phyloP scores from a whole-genome alignment of 805 yeast species.

The Sugiyamaella floridensis region DNA sequence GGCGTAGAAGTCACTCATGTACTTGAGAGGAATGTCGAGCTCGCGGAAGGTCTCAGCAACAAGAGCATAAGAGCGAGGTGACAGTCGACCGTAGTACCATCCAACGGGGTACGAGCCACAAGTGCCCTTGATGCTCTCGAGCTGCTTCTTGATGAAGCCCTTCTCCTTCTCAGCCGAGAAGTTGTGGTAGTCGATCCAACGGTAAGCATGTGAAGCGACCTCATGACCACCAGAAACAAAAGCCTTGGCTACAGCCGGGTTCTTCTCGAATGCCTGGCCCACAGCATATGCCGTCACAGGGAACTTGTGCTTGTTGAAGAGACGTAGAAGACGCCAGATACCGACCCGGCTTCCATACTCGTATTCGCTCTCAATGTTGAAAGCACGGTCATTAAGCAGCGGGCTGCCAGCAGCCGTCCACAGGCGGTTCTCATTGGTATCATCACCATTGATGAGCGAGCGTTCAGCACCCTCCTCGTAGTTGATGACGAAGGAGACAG shows the following conservation, averaged over 20 bases:
- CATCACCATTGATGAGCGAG: conserved; percentile 29
- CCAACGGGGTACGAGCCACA: conserved; percentile 34
- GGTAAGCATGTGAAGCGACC: conserved; percentile 34
- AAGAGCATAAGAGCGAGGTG: conserved; percentile 29
- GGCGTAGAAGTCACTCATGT: conserved; percentile 33
- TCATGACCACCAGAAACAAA: conserved; percentile 36
- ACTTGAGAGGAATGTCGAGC: conserved; percentile 28
- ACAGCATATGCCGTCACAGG: conserved; percentile 35
- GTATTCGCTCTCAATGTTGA: conserved; percentile 30
- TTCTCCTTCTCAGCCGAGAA: conserved; percentile 30
- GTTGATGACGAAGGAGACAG: conserved; percentile 30
- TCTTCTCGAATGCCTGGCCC: conserved; percentile 33
- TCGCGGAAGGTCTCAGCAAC: conserved; percentile 33
- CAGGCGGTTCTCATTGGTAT: conserved; percentile 8
- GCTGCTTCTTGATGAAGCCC: conserved; percentile 28
- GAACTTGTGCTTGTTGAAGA: conserved; percentile 30
- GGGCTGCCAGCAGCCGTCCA: conserved; percentile 10
- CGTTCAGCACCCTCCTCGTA: conserved; percentile 35
- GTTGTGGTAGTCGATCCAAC: conserved; percentile 33
- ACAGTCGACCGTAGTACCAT: conserved; percentile 34
- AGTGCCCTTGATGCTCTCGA: conserved; percentile 28
- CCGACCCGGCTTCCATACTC: conserved; percentile 34
- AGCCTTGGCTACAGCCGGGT: conserved; percentile 32
- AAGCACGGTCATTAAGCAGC: conserved; percentile 5
- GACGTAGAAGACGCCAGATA: conserved; percentile 31